Evolutionary conservation across 441 rosid genomes (phyloP), one percentile per base, ranked within the genome.

Genomic region (Croton laevigatus): DNA sequence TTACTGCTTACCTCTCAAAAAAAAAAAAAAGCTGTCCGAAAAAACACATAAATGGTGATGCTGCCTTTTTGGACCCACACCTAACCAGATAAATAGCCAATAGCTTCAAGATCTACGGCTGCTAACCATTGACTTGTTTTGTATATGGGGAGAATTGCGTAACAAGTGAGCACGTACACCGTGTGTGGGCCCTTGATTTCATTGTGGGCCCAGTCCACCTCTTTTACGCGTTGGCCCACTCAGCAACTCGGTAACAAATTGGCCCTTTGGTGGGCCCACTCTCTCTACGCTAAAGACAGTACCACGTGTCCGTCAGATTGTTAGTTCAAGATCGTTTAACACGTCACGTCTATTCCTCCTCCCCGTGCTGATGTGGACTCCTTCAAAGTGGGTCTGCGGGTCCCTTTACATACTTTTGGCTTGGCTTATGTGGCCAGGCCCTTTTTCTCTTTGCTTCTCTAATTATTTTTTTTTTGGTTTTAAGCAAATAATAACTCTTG

Each of bases 271-370:
- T 75, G 81, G 70, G 6, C 79, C 78, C 70, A 22, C 62, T 0
- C 4, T 1, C 2, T 8, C 32, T 27, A 27, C 70, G 8, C 59
- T 23, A 69, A 59, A 19, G 72, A 72, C 81, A 68, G 4, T 73
- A 67, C 83, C 85, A 81, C 87, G 85, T 81, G 87, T 78, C 80
- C 57, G 4, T 34, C 52, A 27, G 62, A 36, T 27, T 38, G 51
- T 22, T 34, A 42, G 71, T 59, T 51, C 44, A 32, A 6, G 55
- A 63, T 76, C 65, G 64, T 66, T 78, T 65, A 66, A 69, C 80
- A 58, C 77, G 83, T 75, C 78, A 74, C 68, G 71, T 78, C 74
- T 42, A 61, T 59, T 52, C 70, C 22, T 42, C 59, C 32, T 53
- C 59, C 51, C 9, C 32, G 54, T 16, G 80, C 69, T 64, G 76